A percentile compares a stretch with the other conserved stretches of the same genome.
These are phyloP conservation scores for Lolium multiflorum DNA, from an alignment of 176 grass and related monocot species.

Conservation along the genomic window DNA sequence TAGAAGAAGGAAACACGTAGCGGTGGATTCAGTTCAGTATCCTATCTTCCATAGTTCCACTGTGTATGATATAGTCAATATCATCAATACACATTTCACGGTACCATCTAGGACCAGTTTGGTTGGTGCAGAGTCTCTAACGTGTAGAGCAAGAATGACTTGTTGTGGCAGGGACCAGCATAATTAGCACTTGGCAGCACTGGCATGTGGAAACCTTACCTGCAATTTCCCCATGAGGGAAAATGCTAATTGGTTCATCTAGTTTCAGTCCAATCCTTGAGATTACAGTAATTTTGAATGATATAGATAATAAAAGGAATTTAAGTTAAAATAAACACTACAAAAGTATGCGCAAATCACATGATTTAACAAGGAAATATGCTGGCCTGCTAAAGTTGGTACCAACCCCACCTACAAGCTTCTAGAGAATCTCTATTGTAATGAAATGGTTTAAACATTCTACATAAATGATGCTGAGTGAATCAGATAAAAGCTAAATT, in stretches of 20 bases:
- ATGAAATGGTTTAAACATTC: neutral
- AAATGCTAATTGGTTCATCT: slow-evolving; percentile 26
- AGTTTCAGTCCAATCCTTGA: neutral
- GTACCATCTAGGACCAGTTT: slow-evolving; percentile 53
- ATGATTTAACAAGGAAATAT: neutral
- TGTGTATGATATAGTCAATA: slow-evolving; percentile 41
- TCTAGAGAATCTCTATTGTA: neutral
- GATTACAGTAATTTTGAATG: neutral
- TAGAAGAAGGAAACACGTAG: slow-evolving; percentile 31
- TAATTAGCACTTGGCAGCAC: slow-evolving; percentile 51
- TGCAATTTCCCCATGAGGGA: neutral
- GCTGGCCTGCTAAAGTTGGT: slow-evolving; percentile 22
- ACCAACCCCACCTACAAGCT: neutral
- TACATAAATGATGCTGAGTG: slow-evolving; percentile 5
- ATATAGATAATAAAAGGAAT: neutral
- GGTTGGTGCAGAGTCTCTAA: slow-evolving; percentile 46
- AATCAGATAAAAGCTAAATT: neutral
- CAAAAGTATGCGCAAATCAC: neutral
- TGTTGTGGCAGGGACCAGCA: slow-evolving; percentile 35
- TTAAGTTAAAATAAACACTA: neutral
- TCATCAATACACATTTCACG: slow-evolving; percentile 47
- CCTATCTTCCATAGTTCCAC: slow-evolving; percentile 32
- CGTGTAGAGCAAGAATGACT: slow-evolving; percentile 47
- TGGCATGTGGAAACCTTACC: slow-evolving; percentile 44
- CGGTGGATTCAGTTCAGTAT: slow-evolving; percentile 35